These are phyloP conservation scores for Zostera marina DNA, from an alignment of 116 monocot genomes.

Conservation along the genomic window DNA sequence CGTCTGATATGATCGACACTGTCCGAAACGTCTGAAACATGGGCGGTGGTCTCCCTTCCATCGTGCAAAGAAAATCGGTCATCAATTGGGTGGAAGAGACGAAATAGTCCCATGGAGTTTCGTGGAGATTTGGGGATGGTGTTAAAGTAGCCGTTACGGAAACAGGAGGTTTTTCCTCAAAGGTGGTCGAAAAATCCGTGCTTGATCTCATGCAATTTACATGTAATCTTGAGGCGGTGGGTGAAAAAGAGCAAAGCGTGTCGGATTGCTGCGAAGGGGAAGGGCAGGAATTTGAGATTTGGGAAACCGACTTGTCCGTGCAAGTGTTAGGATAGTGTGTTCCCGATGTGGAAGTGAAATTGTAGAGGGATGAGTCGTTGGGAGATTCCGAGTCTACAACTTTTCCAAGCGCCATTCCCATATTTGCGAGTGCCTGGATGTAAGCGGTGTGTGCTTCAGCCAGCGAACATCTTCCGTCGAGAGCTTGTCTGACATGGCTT, in stretches of 20 bases:
- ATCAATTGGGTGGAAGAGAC: slow-evolving; percentile 46
- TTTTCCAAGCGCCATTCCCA: slow-evolving; percentile 57
- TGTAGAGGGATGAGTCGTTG: slow-evolving; percentile 44
- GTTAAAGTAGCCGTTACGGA: slow-evolving; percentile 33
- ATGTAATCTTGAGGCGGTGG: slow-evolving; percentile 48
- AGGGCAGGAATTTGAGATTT: slow-evolving; percentile 50
- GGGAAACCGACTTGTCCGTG: slow-evolving; percentile 33
- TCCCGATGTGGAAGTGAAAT: slow-evolving; percentile 62
- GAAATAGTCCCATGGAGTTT: slow-evolving; percentile 85
- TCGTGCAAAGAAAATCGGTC: slow-evolving; percentile 47
- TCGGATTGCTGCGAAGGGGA: slow-evolving; percentile 37
- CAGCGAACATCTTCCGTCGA: slow-evolving; percentile 61
- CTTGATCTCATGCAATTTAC: slow-evolving; percentile 68
- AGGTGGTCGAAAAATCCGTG: slow-evolving; percentile 24
- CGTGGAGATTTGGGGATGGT: slow-evolving; percentile 23
- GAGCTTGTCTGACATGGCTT: slow-evolving; percentile 57
- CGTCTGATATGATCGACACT: slow-evolving; percentile 16
- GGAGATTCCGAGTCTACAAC: slow-evolving; percentile 43
- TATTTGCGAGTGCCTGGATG: slow-evolving; percentile 64
- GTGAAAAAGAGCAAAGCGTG: slow-evolving; percentile 32
- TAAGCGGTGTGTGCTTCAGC: slow-evolving; percentile 66
- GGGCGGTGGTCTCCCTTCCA: slow-evolving; percentile 11
- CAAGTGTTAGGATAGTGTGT: slow-evolving; percentile 32
- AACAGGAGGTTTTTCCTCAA: slow-evolving; percentile 51
- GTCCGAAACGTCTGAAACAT: slow-evolving; percentile 13